Percentiles rank a stretch among this genome's conserved stretches.
Conservation (phyloP, 768 basidiomycete genomes). For the Myochromella boudieri region DNA sequence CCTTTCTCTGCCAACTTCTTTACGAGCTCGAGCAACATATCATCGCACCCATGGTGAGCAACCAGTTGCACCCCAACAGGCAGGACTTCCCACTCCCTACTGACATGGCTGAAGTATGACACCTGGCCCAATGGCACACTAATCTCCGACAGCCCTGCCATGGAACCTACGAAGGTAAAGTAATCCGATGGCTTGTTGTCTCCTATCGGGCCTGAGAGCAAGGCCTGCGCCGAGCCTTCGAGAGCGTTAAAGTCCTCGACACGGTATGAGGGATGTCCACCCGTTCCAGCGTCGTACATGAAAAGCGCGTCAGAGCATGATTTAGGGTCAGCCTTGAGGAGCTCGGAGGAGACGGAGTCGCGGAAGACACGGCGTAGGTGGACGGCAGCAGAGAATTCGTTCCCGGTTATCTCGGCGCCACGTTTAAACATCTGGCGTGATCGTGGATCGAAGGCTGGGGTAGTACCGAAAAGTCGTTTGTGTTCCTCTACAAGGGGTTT, state of each 20-base stretch:
- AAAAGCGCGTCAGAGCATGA: constrained; percentile 36
- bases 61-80: constrained; percentile 38
- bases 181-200: constrained; percentile 22
- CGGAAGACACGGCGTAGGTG: constrained; percentile 24
- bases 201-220: constrained; percentile 19
- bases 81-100: constrained; percentile 30
- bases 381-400: constrained; percentile 28
- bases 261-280: constrained; percentile 35
- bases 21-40: constrained; percentile 31
- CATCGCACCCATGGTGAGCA: constrained; percentile 34
- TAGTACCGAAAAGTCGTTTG: constrained; percentile 18
- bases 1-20: constrained; percentile 26
- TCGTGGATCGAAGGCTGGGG: constrained; percentile 31
- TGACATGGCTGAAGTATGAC: constrained; percentile 32
- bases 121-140: constrained; percentile 37
- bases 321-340: constrained; percentile 27
- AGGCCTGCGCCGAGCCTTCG: constrained; percentile 27
- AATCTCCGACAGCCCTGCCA: constrained; percentile 36
- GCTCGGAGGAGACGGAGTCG: constrained; percentile 20
- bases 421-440: constrained; percentile 30
- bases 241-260: constrained; percentile 31
- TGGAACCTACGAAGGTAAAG: constrained; percentile 34
- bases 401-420: constrained; percentile 21
- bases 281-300: constrained; percentile 35
- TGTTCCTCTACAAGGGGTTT: constrained; percentile 29